A percentile compares a stretch with the other conserved stretches of the same genome.
Conservation (phyloP, 2,329 filamentous ascomycete species). For the Chaetothyriales sp. region DNA sequence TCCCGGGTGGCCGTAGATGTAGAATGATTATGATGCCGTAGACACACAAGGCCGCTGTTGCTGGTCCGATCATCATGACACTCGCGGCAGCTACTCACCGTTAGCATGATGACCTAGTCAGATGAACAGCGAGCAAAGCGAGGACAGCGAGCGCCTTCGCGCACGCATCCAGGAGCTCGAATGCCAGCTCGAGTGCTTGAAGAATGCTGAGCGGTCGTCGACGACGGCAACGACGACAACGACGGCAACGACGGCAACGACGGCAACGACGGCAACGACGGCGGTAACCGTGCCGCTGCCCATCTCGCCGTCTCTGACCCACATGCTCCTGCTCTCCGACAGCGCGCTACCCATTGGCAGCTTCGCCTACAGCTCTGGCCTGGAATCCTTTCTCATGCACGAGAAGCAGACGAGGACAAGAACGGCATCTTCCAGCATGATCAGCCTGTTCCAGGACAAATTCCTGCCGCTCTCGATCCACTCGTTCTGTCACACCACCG, state of each 20-base stretch:
- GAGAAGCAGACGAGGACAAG: constrained; percentile 24
- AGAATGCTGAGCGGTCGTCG: constrained; percentile 6
- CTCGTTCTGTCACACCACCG: constrained; percentile 43
- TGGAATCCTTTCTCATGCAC: constrained; percentile 52
- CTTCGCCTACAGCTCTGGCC: constrained; percentile 51
- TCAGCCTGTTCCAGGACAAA: constrained; percentile 34
- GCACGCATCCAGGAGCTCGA: constrained; percentile 33
- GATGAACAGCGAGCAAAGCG: background rate
- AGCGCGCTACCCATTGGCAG: constrained; percentile 51
- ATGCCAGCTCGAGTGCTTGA: constrained; percentile 31
- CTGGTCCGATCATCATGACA: background rate
- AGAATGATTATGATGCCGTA: no score
- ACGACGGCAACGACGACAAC: constrained; percentile 1
- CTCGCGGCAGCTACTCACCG: background rate
- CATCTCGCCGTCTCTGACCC: constrained; percentile 13
- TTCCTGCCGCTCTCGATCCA: constrained; percentile 45
- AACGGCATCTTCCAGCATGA: constrained; percentile 6
- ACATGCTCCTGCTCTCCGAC: constrained; percentile 47
- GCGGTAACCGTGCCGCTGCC: constrained; percentile 7
- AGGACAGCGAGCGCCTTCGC: constrained; percentile 10
- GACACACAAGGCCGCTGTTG: background rate
- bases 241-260: background rate
- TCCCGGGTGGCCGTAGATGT: no score
- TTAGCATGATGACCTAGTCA: background rate
- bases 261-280: background rate